Evolutionary conservation across 768 basidiomycete genomes (phyloP).

Genomic region (Suillus occidentalis): DNA sequence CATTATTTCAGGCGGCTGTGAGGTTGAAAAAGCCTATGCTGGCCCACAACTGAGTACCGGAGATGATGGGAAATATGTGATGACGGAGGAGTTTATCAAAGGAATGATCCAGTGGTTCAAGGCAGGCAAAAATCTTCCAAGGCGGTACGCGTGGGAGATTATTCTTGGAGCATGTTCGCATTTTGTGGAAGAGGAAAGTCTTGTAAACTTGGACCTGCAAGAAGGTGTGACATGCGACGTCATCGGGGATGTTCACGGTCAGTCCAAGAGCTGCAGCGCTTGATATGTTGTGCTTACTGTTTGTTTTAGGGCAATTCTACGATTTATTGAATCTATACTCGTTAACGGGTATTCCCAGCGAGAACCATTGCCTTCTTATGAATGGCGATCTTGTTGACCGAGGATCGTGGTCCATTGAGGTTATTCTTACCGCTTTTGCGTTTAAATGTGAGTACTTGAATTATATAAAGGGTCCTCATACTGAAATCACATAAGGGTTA

Average conservation of each 20-base stretch:
- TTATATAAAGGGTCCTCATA: slow-evolving; percentile 1
- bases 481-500: slow-evolving; percentile 60
- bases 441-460: slow-evolving; percentile 75
- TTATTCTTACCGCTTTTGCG: slow-evolving; percentile 89
- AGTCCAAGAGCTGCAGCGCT: slow-evolving; percentile 16
- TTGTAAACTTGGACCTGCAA: slow-evolving; percentile 74
- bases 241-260: slow-evolving; percentile 95
- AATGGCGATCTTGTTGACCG: slow-evolving; percentile 97
- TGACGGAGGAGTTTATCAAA: slow-evolving; percentile 77
- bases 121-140: slow-evolving; percentile 86
- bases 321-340: slow-evolving; percentile 87
- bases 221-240: slow-evolving; percentile 87
- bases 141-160: slow-evolving; percentile 95
- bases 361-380: slow-evolving; percentile 86
- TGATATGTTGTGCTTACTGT: background rate
- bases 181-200: slow-evolving; percentile 74
- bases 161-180: slow-evolving; percentile 79
- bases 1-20: slow-evolving; percentile 63
- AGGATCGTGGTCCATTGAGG: slow-evolving; percentile 94
- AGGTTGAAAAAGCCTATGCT: slow-evolving; percentile 68
- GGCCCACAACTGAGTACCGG: slow-evolving; percentile 70
- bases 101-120: slow-evolving; percentile 93
- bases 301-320: slow-evolving; percentile 81
- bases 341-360: slow-evolving; percentile 81
- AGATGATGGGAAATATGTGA: slow-evolving; percentile 66